Base-by-base conservation (phyloP, 108 stramenopile species). In the Pseudonitzschia multiseries region DNA sequence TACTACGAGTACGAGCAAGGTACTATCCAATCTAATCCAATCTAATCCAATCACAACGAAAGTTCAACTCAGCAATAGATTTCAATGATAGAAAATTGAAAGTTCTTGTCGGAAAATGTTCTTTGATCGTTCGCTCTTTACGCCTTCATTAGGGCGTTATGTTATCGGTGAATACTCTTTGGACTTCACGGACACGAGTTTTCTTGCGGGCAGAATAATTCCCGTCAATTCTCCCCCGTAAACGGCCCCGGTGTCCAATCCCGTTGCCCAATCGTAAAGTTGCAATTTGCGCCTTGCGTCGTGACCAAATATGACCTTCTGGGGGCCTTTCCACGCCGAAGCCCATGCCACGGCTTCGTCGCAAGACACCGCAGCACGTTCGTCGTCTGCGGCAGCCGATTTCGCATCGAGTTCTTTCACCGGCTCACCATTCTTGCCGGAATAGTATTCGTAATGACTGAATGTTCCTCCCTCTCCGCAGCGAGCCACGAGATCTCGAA, bases 161-260 rank as follows among this genome's bases (percentile, higher is more conserved):
- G 22, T 33, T 10, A 62, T 62, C 18, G 61, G 33, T 26, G 50
- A 54, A 41, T 74, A 46, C 57, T 66, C 48, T 27, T 43, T 27
- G 54, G 75, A 64, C 0, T 40, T 36, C 14, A 76, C 51, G 0
- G 68, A 69, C 4, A 96, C 91, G 29, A 92, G 36, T 33, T 77
- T 75, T 36, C 67, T 57, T 66, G 81, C 81, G 13, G 95, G 93
- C 53, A 96, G 75, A 15, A 94, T 74, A 28, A 91, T 79, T 0
- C 89, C 93, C n/a, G 91, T 94, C 46, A 96, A 73, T 24, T 75
- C 59, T 50, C 86, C 89, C 40, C 96, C 96, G 71, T 97, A 97
- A 21, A 84, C 82, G 62, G 90, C 92, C 8, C 96, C 96, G 26
- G 95, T 90, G 73, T 97, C 96, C 51, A 97, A 78, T 8, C 96